Conservation (phyloP, 78 protist genomes). For the Protostelium mycophagum region DNA sequence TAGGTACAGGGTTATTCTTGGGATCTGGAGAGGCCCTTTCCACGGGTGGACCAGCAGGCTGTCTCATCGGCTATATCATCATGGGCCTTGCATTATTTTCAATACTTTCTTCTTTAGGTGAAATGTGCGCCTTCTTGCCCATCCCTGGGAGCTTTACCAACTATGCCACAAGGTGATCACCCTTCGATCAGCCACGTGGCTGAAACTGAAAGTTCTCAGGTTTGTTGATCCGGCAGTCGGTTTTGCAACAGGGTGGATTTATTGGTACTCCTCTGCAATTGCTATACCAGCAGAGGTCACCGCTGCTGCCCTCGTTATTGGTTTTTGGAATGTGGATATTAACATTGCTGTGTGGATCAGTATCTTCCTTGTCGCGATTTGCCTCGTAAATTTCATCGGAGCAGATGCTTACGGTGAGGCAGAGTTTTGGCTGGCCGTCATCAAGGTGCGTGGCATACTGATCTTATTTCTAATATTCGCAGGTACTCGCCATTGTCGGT, state of each 20-base stretch:
- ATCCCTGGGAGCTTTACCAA: neutral
- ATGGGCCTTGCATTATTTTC: neutral
- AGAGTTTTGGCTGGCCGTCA: too few species aligned
- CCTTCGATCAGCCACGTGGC: neutral
- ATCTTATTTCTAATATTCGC: too few species aligned
- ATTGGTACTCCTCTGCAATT: neutral
- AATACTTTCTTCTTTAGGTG: conserved; percentile 5
- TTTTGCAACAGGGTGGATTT: neutral
- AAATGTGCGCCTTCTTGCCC: conserved; percentile 1
- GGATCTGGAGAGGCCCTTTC: neutral
- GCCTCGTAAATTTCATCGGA: neutral
- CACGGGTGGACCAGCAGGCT: neutral
- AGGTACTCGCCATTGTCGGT: neutral
- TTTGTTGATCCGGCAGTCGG: conserved; percentile 7
- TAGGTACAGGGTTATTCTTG: neutral
- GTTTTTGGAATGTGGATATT: neutral
- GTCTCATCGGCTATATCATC: neutral
- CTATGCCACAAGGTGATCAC: neutral
- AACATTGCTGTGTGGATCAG: neutral
- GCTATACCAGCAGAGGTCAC: neutral
- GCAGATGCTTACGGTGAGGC: neutral
- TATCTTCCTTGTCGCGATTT: neutral
- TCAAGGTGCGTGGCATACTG: too few species aligned
- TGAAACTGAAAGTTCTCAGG: neutral
- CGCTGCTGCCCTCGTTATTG: neutral